phyloP scores from a whole-genome alignment of 345 rosid species.

The Abelmoschus esculentus region DNA sequence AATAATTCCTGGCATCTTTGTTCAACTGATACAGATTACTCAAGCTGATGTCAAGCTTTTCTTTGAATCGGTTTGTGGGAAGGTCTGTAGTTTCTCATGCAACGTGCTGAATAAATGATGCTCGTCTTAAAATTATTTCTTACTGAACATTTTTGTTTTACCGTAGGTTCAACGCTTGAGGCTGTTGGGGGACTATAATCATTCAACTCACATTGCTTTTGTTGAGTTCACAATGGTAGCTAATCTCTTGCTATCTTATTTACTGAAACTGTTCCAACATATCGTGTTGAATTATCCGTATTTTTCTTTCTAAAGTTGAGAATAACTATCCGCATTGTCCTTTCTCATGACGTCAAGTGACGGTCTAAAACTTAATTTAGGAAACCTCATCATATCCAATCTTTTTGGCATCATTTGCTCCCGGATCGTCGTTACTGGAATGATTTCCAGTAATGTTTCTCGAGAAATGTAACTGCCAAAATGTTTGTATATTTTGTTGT shows the following conservation, averaged over 20 bases:
- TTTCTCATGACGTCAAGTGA: background rate
- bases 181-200: slow-evolving; percentile 89
- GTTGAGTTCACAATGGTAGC: slow-evolving; percentile 81
- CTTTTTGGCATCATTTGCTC: background rate
- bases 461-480: background rate
- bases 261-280: background rate
- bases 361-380: background rate
- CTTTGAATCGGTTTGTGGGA: slow-evolving; percentile 85
- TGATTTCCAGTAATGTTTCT: background rate
- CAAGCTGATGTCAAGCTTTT: slow-evolving; percentile 75
- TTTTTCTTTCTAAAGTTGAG: background rate
- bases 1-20: slow-evolving; percentile 11
- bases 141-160: background rate
- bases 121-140: slow-evolving; percentile 7
- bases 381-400: too few species aligned
- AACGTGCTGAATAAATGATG: background rate
- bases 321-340: background rate
- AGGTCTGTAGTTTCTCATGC: slow-evolving; percentile 39
- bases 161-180: slow-evolving; percentile 83
- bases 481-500: background rate
- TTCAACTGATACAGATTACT: slow-evolving; percentile 49
- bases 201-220: slow-evolving; percentile 91
- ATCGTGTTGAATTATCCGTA: background rate
- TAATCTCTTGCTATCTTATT: slow-evolving; percentile 17
- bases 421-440: background rate